Conservation (phyloP, 2,329 filamentous ascomycete species). For the Aspergillus sp. region DNA sequence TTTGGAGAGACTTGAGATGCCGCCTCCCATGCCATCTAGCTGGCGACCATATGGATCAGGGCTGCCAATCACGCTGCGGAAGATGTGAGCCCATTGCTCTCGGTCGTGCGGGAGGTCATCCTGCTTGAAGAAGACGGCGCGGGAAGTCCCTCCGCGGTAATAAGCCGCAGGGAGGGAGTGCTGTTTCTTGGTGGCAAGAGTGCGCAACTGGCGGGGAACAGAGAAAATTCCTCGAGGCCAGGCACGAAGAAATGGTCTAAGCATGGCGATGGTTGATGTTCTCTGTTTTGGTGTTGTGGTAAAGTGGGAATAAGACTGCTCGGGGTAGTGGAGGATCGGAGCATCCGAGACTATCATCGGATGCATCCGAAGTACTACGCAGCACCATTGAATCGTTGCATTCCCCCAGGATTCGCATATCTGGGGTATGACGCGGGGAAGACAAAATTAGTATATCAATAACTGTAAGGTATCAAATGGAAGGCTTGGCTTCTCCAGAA, state of each 20-base stretch:
- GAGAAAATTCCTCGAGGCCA: neutral
- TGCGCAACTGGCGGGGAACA: neutral
- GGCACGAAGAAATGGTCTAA: neutral
- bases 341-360: neutral
- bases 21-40: constrained; percentile 64
- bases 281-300: neutral
- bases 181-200: constrained; percentile 14
- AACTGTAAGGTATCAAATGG: too few relatives aligned
- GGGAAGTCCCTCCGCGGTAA: constrained; percentile 64
- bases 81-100: constrained; percentile 47
- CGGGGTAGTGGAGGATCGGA: too few relatives aligned
- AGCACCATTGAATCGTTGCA: too few relatives aligned
- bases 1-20: constrained; percentile 63
- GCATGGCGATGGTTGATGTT: neutral
- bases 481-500: neutral
- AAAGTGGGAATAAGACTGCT: neutral
- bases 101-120: constrained; percentile 46
- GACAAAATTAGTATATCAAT: too few relatives aligned
- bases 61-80: constrained; percentile 56
- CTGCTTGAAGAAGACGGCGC: constrained; percentile 55
- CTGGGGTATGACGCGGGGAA: too few relatives aligned
- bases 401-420: too few relatives aligned
- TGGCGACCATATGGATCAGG: constrained; percentile 62
- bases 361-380: neutral
- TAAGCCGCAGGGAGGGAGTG: constrained; percentile 48